These are phyloP conservation scores for Thelonectria blattea DNA, from an alignment of 2,329 filamentous ascomycete species.

Conservation along the genomic window DNA sequence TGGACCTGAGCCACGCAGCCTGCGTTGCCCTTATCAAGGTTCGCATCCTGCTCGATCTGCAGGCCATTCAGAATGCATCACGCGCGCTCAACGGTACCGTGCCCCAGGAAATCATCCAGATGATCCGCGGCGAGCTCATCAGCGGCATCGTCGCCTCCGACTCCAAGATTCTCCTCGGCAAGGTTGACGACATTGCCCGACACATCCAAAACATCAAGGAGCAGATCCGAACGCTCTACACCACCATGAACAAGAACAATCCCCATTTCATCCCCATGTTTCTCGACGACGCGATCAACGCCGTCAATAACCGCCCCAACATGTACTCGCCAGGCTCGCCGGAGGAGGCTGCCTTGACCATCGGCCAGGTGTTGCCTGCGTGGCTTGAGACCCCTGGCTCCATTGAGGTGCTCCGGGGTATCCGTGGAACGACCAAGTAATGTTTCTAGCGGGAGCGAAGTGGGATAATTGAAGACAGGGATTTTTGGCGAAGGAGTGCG, in stretches of 20 bases:
- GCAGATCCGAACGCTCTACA: constrained; percentile 25
- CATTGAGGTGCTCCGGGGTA: background rate
- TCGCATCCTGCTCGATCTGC: constrained; percentile 33
- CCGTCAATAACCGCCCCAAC: constrained; percentile 2
- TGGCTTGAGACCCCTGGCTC: constrained; percentile 33
- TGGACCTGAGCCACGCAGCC: constrained; percentile 21
- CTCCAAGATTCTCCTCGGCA: background rate
- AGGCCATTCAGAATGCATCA: constrained; percentile 22
- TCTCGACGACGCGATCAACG: constrained; percentile 10
- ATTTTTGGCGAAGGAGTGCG: too few relatives aligned
- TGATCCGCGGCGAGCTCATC: constrained; percentile 28
- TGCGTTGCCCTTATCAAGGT: constrained; percentile 34
- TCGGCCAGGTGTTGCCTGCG: constrained; percentile 15
- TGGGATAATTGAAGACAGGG: too few relatives aligned
- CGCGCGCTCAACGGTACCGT: constrained; percentile 16
- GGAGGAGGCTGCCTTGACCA: constrained; percentile 27
- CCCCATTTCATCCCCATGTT: constrained; percentile 28
- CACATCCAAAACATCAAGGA: constrained; percentile 22
- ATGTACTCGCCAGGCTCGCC: constrained; percentile 11
- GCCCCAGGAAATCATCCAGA: constrained; percentile 30
- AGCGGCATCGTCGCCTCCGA: constrained; percentile 12
- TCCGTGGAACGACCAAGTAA: background rate
- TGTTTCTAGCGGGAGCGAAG: too few relatives aligned
- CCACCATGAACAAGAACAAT: constrained; percentile 24
- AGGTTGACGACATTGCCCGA: background rate